Base-by-base conservation (phyloP, 169 alveolate species). In the Sarcocystis neurona region DNA sequence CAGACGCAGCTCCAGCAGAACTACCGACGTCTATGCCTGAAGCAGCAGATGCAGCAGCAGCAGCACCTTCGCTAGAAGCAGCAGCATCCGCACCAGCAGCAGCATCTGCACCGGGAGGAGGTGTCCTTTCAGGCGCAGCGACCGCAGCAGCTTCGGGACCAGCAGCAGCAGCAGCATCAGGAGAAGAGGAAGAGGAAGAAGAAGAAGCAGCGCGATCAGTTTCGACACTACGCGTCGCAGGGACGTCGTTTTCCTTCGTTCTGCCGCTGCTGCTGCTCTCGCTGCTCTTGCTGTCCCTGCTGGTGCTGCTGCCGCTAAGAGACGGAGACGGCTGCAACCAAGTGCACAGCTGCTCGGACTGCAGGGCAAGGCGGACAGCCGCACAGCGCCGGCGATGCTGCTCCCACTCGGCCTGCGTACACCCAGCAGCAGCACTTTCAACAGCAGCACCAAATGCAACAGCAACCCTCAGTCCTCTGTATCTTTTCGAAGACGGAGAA, bases 231-330 rank as follows among this genome's bases (percentile, higher is more conserved):
- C n/a, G n/a, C 75, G n/a, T 75, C 90, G 56, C 82, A 85, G 15
- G 66, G 84, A 23, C 85, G 5, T 8, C 90, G 74, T 20, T 32
- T 18, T 32, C 41, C 48, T 46, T 27, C 72, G 44, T 78, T 66
- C 84, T 3, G 60, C 27, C 10, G 53, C 27, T 10, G 44, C 10
- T 10, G 20, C 10, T 10, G 63, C 78, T 53, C 47, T 84, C 70
- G 84, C 75, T 41, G 84, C 75, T 68, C 82, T 53, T 75, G 66
- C 75, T 85, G 90, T 75, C 70, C 48, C 37, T 46, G 37, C 75
- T 44, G 50, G 32, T 68, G 84, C 84, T 66, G 84, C 39, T 46
- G 84, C 47, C 27, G 75, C 63, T n/a, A n/a, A n/a, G n/a, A n/a
- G n/a, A n/a, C n/a, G n/a, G n/a, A n/a, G n/a, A n/a, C n/a, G n/a